These are phyloP conservation scores for Cucurbita ficifolia DNA, from an alignment of 306 rosid genomes.

Conservation along the genomic window DNA sequence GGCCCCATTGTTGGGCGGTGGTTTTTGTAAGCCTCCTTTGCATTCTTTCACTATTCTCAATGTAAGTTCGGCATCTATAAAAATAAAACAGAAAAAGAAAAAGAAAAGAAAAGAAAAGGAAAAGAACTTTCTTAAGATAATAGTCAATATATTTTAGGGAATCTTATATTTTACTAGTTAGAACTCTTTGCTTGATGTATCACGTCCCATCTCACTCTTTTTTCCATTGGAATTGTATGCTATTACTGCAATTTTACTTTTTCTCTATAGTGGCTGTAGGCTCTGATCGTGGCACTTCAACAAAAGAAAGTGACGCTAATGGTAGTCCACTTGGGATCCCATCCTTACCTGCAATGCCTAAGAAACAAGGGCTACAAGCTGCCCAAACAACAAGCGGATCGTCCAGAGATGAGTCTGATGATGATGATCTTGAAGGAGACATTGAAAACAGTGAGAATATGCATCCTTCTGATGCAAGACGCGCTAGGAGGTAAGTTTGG, in stretches of 20 bases:
- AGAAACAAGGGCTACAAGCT: constrained; percentile 15
- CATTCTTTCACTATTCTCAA: background rate
- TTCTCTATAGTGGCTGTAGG: constrained; percentile 14
- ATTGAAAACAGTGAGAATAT: constrained; percentile 28
- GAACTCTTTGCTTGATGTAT: background rate
- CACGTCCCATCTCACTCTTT: background rate
- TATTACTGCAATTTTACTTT: background rate
- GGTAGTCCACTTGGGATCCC: constrained; percentile 18
- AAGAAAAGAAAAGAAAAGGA: background rate
- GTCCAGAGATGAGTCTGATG: constrained; percentile 43
- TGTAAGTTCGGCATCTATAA: background rate
- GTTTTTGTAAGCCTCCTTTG: background rate
- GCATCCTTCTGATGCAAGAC: constrained; percentile 41
- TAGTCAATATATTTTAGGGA: background rate
- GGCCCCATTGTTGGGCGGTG: background rate
- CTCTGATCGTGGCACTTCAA: constrained; percentile 8
- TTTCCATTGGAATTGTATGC: background rate
- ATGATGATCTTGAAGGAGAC: constrained; percentile 47
- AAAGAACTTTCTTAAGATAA: background rate
- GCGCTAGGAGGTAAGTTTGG: constrained; percentile 34
- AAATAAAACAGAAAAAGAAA: background rate
- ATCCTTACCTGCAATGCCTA: constrained; percentile 27
- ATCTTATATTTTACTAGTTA: background rate
- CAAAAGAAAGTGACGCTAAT: constrained; percentile 20
- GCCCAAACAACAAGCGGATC: constrained; percentile 44